These are phyloP conservation scores for Cyclocybe aegerita DNA, from an alignment of 768 basidiomycete genomes.

Conservation along the genomic window DNA sequence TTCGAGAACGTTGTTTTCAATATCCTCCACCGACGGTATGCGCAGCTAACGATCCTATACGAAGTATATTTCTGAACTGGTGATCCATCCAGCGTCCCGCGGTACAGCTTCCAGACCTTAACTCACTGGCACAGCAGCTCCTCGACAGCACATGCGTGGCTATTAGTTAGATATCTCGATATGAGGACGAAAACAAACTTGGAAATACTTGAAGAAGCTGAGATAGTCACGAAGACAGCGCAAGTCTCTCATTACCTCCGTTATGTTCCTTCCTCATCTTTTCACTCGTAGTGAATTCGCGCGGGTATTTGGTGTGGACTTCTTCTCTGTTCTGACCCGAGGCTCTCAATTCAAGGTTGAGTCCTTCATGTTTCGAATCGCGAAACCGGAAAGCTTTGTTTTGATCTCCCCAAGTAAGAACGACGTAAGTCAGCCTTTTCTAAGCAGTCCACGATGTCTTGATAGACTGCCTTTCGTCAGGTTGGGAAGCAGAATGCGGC, in stretches of 20 bases:
- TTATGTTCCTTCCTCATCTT: background rate
- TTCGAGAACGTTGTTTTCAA: constrained; percentile 91
- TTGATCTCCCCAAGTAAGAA: constrained; percentile 85
- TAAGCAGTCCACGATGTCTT: background rate
- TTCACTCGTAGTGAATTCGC: constrained; percentile 79
- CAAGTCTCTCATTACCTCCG: constrained; percentile 34
- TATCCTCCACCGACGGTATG: constrained; percentile 71
- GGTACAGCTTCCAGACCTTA: constrained; percentile 61
- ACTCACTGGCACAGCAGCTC: constrained; percentile 68
- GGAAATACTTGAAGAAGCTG: constrained; percentile 78
- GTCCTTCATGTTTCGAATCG: constrained; percentile 96
- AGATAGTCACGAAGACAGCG: constrained; percentile 90
- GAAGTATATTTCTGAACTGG: background rate
- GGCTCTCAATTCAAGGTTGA: constrained; percentile 99
- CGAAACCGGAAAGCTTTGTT: constrained; percentile 92
- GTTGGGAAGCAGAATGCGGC: constrained; percentile 96
- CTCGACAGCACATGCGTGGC: constrained; percentile 51
- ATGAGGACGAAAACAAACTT: constrained; percentile 68
- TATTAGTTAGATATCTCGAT: constrained; percentile 62
- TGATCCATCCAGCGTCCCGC: constrained; percentile 61
- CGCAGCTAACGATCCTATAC: background rate
- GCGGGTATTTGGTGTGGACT: constrained; percentile 96
- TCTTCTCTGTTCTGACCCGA: constrained; percentile 90
- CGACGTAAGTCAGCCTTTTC: constrained; percentile 53
- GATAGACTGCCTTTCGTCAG: constrained; percentile 37